These are phyloP conservation scores for Datisca glomerata DNA, from an alignment of 306 rosid species.

Conservation along the genomic window DNA sequence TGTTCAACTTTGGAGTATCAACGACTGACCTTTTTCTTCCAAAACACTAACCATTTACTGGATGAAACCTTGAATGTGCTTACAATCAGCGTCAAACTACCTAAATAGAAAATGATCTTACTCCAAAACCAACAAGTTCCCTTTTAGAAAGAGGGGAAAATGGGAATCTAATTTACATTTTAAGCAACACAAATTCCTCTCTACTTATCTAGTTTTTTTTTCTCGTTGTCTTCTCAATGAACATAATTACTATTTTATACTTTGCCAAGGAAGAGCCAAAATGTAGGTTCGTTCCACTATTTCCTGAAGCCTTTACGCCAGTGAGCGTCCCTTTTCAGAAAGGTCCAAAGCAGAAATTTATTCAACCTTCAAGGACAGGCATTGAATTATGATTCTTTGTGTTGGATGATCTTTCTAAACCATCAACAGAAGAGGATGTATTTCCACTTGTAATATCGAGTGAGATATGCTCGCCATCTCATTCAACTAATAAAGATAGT, in stretches of 20 bases:
- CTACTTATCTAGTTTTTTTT: conserved; percentile 1
- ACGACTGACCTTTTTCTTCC: too few relatives aligned
- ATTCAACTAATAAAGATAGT: conserved; percentile 23
- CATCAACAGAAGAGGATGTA: conserved; percentile 61
- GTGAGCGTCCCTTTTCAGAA: conserved; percentile 66
- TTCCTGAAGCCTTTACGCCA: conserved; percentile 53
- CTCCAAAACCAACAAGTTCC: too few relatives aligned
- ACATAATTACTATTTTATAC: conserved; percentile 67
- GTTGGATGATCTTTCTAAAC: conserved; percentile 79
- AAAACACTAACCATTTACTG: too few relatives aligned
- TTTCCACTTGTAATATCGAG: conserved; percentile 82
- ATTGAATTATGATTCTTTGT: conserved; percentile 76
- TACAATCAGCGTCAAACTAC: too few relatives aligned
- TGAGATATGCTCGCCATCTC: conserved; percentile 32
- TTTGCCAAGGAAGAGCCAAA: conserved; percentile 83
- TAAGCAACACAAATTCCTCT: too few relatives aligned
- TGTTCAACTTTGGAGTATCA: too few relatives aligned
- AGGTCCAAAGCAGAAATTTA: conserved; percentile 65
- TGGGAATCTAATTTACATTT: too few relatives aligned
- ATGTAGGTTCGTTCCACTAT: conserved; percentile 54
- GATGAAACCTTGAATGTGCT: too few relatives aligned
- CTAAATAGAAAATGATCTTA: too few relatives aligned
- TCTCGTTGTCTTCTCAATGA: conserved; percentile 17
- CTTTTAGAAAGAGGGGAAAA: too few relatives aligned
- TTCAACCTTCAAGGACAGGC: conserved; percentile 79